Evolutionary conservation across 1,284 basidiomycete species (phyloP), one percentile per base, ranked within the genome.

Genomic region (Porodaedalea pini): DNA sequence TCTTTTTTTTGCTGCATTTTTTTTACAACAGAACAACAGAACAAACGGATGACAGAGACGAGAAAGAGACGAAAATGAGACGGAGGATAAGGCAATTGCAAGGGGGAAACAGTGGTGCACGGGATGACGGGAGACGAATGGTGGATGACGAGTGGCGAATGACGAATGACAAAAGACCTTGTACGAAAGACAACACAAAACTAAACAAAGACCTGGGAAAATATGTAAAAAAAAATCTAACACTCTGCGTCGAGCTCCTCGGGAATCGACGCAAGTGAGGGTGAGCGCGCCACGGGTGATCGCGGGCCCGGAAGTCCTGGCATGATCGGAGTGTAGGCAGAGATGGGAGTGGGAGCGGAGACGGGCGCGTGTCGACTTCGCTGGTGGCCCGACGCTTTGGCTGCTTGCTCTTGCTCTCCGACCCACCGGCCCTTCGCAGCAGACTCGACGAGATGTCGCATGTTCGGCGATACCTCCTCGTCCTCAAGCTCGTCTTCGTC

Each of bases 401-500:
- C n/a, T 45, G 13, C 11, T 10, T 41, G 8, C 8, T 21, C 3
- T 19, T 17, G 3, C 11, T 11, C 40, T 15, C n/a, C 2, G 25
- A 19, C 45, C 15, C 19, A 27, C n/a, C 23, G 15, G 45, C 17
- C 17, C 45, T 11, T n/a, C 10, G 8, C 19, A n/a, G 27, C 13
- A 23, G 50, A 7, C 27, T 8, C 4, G 39, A 23, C 32, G n/a
- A n/a, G n/a, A n/a, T 39, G 34, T 17, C 17, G 19, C 34, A 31
- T n/a, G 19, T 25, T 34, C 27, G 49, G 51, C 37, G 23, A 25
- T 11, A 40, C 40, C 32, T 36, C 49, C 5, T 29, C 17, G 2
- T 40, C 51, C 3, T 41, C 51, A 6, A 25, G 44, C 15, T 48
- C 54, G 2, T 56, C 54, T 11, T 56, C 54, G 25, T 54, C 53